Conservation (phyloP, 1,284 basidiomycete species). For the Entoloma clypeatum region DNA sequence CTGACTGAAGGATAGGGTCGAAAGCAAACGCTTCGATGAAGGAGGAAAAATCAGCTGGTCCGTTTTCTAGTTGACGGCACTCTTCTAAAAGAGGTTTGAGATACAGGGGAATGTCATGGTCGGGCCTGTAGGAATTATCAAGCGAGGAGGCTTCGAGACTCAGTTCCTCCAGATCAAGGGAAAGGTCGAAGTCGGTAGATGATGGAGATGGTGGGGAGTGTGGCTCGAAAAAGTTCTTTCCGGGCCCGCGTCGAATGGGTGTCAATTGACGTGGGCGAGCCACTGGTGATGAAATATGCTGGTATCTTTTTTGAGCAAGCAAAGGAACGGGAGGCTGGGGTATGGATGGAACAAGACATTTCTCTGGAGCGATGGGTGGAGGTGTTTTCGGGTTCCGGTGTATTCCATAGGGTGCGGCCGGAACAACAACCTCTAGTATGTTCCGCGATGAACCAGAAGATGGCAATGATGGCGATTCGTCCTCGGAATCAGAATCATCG, state of each 20-base stretch:
- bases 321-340: constrained; percentile 9
- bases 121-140: constrained; percentile 13
- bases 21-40: constrained; percentile 77
- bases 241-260: constrained; percentile 48
- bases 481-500: constrained; percentile 38
- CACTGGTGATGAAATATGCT: constrained; percentile 32
- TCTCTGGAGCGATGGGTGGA: constrained; percentile 9
- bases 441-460: too few relatives aligned
- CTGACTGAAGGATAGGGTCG: constrained; percentile 52
- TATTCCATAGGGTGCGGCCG: too few relatives aligned
- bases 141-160: constrained; percentile 31
- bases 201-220: constrained; percentile 48
- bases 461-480: constrained; percentile 17
- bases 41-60: constrained; percentile 69
- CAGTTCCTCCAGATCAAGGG: constrained; percentile 53
- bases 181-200: constrained; percentile 47
- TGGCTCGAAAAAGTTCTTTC: constrained; percentile 37
- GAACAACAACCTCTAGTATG: too few relatives aligned
- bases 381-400: constrained; percentile 18
- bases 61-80: constrained; percentile 53
- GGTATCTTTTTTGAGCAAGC: constrained; percentile 20
- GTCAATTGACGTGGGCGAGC: constrained; percentile 57
- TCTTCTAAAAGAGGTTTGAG: constrained; percentile 60
- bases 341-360: constrained; percentile 9
- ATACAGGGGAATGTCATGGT: constrained; percentile 41